Evolutionary conservation across 192 early-diverging fungal genomes (phyloP), one percentile per base, ranked within the genome.

Genomic region (Dissophora ornata): DNA sequence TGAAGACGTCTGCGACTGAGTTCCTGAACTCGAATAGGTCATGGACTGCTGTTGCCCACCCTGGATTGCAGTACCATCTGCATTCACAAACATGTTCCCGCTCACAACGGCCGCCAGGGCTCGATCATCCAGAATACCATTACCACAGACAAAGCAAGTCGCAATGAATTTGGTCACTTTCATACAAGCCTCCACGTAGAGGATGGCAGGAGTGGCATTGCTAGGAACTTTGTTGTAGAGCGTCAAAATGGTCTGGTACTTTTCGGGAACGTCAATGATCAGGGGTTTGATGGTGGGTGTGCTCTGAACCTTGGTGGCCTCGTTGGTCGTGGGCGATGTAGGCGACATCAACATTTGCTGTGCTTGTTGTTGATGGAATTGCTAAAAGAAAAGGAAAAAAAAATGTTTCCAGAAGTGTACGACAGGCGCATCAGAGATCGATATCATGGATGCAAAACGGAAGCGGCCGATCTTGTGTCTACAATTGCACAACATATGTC

Each of bases 131-230:
- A 77, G 30, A 30, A 77, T 77, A 2, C 73, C 73, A 12, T 47
- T 54, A 19, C 73, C 73, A 30, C 73, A 77, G 4, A 67, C 65
- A 44, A 77, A 77, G 38, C 73, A 77, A 6, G 73, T 84, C 32
- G 82, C 58, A 19, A 93, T 67, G 54, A 92, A 88, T 36, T 87
- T 83, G 15, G 93, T 85, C 0, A 95, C 81, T 44, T 86, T 90
- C 38, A 93, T 59, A 62, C 89, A 92, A 1, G 91, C 87, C 46
- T 84, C 81, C 1, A 86, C 86, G 50, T 88, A 85, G 2, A 94
- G 75, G 26, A 95, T 73, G 9, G 90, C 60, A 16, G 88, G 86
- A 2, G 83, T 57, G 11, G 80, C 82, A 33, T 82, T 74, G 45
- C 57, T 70, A 8, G 71, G 70, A 4, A 85, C 84, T 62, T 85